phyloP scores from a whole-genome alignment of 768 basidiomycete species.

The Coprinellus micaceus region DNA sequence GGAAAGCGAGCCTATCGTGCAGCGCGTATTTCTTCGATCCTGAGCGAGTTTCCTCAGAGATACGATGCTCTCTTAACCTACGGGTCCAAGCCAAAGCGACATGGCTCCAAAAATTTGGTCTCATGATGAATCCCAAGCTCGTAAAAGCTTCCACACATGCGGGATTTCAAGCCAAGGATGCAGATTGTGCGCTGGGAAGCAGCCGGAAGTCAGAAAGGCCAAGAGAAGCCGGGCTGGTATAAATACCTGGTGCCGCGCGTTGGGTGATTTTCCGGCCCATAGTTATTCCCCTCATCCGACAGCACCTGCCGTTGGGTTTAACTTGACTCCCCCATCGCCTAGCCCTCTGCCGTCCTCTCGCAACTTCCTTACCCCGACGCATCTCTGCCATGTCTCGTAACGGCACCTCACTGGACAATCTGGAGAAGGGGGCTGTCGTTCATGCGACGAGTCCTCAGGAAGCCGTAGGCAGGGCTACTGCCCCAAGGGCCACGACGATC shows the following conservation, averaged over 20 bases:
- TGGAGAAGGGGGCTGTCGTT: constrained; percentile 34
- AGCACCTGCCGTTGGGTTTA: background rate
- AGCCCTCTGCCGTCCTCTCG: background rate
- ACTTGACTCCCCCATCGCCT: constrained; percentile 5
- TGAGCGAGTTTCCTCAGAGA: too few relatives aligned
- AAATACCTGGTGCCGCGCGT: background rate
- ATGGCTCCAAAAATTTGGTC: background rate
- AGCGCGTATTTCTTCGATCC: too few relatives aligned
- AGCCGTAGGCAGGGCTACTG: constrained; percentile 19
- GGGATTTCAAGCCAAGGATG: background rate
- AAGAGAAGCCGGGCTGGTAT: constrained; percentile 2
- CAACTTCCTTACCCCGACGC: constrained; percentile 1
- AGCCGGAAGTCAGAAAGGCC: background rate
- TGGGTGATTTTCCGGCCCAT: background rate
- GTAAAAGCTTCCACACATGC: background rate
- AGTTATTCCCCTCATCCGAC: background rate
- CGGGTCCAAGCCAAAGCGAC: background rate
- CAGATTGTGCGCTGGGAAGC: constrained; percentile 3
- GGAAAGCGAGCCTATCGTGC: too few relatives aligned
- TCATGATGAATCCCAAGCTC: background rate
- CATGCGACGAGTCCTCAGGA: constrained; percentile 26
- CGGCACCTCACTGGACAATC: constrained; percentile 17
- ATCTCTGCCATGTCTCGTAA: background rate
- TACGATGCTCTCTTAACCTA: background rate
- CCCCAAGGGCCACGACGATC: constrained; percentile 33